Base-by-base conservation (phyloP, 2,329 filamentous ascomycete genomes). In the Diaporthe ilicicola region DNA sequence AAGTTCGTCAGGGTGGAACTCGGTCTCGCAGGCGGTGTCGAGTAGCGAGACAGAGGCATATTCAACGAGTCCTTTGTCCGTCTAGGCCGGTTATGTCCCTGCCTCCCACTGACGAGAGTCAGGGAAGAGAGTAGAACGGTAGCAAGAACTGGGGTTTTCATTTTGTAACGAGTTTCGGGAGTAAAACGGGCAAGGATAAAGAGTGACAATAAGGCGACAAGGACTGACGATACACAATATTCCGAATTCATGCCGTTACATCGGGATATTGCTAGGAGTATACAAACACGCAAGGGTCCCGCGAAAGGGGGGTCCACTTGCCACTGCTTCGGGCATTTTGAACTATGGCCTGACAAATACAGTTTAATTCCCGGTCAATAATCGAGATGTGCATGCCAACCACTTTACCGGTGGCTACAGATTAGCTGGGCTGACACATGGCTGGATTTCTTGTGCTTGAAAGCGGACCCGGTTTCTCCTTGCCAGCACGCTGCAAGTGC, bases 11-110 rank as follows among this genome's bases (percentile, higher is more conserved):
- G 59, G 59, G 27, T 48, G 59, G 19, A 62, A 62, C 59, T 62
- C 59, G 27, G 59, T 62, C 59, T 62, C 59, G 13, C 59, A 62
- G 42, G 59, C 59, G 19, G 42, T 48, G 44, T 62, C 59, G 59
- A 62, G 59, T 6, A 62, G 9, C 13, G 59, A 62, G 59, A 62
- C 29, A 5, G 42, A 4, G 42, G 59, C 59, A 62, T 62, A 62
- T 24, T 62, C 59, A 22, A 13, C 19, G 3, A 62, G 42, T 37
- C 59, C 59, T 19, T 17, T 10, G 8, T 29, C 59, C 29, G 27
- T 24, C 27, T 48, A 17, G 59, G 59, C 27, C 59, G 59, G 3
- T 7, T 12, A 10, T 62, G 59, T 34, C 59, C 59, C 27, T 62
- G 7, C 3, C 15, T 37, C n/a, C 27, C 59, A 48, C 42, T 48